These are phyloP conservation scores for Chaetomidium leptoderma DNA, from an alignment of 495 filamentous ascomycete species.

Conservation along the genomic window DNA sequence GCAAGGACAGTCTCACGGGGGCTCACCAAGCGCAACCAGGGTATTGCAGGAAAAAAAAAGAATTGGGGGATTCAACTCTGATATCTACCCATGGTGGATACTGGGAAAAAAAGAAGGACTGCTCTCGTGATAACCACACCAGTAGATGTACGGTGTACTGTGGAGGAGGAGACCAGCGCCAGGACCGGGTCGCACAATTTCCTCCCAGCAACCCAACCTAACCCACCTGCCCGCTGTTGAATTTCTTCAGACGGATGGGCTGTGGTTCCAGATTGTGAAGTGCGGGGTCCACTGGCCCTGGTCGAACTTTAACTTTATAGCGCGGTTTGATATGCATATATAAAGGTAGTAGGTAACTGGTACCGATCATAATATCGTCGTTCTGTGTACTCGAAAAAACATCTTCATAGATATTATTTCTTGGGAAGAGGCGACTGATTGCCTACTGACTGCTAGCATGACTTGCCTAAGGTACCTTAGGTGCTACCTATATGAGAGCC, in stretches of 20 bases:
- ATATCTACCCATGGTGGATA: constrained; percentile 9
- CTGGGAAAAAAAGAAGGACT: neutral
- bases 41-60: neutral
- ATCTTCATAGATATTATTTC: too few relatives aligned
- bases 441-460: too few relatives aligned
- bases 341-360: neutral
- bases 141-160: neutral
- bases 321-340: neutral
- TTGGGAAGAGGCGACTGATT: too few relatives aligned
- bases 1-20: neutral
- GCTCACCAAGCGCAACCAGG: neutral
- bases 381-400: too few relatives aligned
- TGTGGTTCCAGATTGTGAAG: constrained; percentile 1
- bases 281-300: constrained; percentile 4
- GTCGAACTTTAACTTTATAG: neutral
- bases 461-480: too few relatives aligned
- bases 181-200: constrained; percentile 11
- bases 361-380: too few relatives aligned
- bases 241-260: constrained; percentile 3
- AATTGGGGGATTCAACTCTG: neutral
- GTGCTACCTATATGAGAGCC: neutral
- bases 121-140: constrained; percentile 2
- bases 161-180: neutral
- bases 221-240: neutral
- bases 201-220: neutral